Evolutionary conservation across 495 filamentous ascomycete genomes (phyloP), one percentile per base, ranked within the genome.

Genomic region (Rostrohypoxylon terebratum): DNA sequence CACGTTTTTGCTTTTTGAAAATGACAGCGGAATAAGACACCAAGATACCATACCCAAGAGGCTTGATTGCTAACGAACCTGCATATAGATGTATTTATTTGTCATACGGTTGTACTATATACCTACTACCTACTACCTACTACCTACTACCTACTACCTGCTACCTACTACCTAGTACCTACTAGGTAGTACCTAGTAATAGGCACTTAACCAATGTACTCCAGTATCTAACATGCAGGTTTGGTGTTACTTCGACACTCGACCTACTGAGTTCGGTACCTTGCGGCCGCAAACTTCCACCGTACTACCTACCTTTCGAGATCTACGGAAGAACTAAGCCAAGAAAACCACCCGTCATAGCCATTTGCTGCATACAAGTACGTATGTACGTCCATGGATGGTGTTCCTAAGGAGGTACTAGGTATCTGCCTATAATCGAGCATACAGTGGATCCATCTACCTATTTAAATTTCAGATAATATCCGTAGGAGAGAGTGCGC

Each of bases 171-270:
- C n/a, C n/a, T n/a, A n/a, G n/a, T n/a, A n/a, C n/a, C n/a, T n/a
- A n/a, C n/a, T n/a, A n/a, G n/a, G n/a, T n/a, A n/a, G n/a, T n/a
- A n/a, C n/a, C n/a, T n/a, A n/a, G n/a, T n/a, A n/a, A n/a, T n/a
- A n/a, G n/a, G n/a, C n/a, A n/a, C n/a, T n/a, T n/a, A n/a, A 28
- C 33, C 31, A 10, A 65, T 36, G 62, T 48, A 59, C 34, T 36
- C 40, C 18, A 59, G 21, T 55, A 66, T 66, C 57, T 59, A 54
- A 66, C 48, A 47, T 73, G 65, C 61, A 69, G 65, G 31, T 59
- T 55, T 64, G 50, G 70, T 73, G 60, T 50, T 51, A 73, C 65
- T 60, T 61, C 20, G 48, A 61, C 38, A 51, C 59, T 59, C 10
- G 64, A 68, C 70, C 70, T 67, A 57, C 59, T 45, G 36, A 59